A percentile compares a stretch with the other conserved stretches of the same genome.
Evolutionary conservation across 805 yeast genomes (phyloP).

Genomic region (Barnettozyma botsteinii): DNA sequence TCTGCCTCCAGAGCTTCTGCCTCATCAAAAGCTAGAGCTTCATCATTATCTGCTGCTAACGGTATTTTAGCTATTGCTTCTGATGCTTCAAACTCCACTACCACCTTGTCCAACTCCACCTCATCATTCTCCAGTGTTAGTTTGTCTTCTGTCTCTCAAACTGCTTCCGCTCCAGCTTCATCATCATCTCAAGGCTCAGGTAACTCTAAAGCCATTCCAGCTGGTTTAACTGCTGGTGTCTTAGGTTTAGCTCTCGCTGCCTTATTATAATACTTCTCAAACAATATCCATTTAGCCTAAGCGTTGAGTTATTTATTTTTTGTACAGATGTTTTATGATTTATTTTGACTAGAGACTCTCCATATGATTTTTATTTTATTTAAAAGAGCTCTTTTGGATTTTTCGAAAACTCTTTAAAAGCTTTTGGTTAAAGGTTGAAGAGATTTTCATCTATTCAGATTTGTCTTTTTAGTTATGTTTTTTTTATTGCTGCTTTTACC

Average conservation of each 20-base stretch:
- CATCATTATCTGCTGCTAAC: conserved; percentile 29
- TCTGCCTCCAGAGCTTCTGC: no score
- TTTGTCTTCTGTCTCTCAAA: conserved; percentile 19
- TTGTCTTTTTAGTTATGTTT: not conserved
- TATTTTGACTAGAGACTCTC: not conserved
- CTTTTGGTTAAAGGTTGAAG: no score
- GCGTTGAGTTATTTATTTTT: not conserved
- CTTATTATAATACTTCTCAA: conserved; percentile 13
- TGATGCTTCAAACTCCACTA: conserved; percentile 26
- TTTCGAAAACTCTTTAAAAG: no score
- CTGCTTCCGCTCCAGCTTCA: conserved; percentile 19
- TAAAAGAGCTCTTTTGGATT: no score
- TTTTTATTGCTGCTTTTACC: not conserved
- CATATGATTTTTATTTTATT: no score
- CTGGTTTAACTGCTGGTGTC: conserved; percentile 24
- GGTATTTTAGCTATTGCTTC: conserved; percentile 20
- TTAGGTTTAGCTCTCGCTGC: conserved; percentile 26
- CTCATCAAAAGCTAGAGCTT: conserved; percentile 12
- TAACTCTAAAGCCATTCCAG: conserved; percentile 20
- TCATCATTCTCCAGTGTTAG: conserved; percentile 8
- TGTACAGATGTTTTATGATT: not conserved
- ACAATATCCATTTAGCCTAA: no score
- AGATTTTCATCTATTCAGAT: no score
- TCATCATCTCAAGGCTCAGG: conserved; percentile 27
- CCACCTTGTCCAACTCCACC: conserved; percentile 24